These are phyloP conservation scores for Calophaca sinica DNA, from an alignment of 306 rosid species.

Conservation along the genomic window DNA sequence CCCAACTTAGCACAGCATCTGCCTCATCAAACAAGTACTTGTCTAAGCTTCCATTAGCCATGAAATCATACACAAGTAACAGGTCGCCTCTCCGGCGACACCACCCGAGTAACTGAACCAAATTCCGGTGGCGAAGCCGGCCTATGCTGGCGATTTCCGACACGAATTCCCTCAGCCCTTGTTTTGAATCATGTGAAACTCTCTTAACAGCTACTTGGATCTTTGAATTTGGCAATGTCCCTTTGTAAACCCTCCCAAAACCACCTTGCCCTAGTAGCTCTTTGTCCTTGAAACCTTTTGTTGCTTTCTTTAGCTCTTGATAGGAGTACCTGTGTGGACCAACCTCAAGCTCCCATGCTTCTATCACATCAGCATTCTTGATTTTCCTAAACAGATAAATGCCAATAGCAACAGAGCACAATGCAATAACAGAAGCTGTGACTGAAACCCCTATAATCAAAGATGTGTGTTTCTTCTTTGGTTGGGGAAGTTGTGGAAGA, in stretches of 20 bases:
- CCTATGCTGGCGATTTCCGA: constrained; percentile 88
- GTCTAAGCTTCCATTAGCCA: constrained; percentile 89
- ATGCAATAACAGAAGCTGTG: constrained; percentile 36
- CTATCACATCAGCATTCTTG: constrained; percentile 72
- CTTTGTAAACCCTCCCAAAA: constrained; percentile 82
- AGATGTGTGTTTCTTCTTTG: constrained; percentile 62
- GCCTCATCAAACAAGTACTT: constrained; percentile 66
- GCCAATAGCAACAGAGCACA: constrained; percentile 45
- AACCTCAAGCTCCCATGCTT: constrained; percentile 79
- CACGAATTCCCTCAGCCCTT: constrained; percentile 79
- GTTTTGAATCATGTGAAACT: constrained; percentile 81
- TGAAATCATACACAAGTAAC: constrained; percentile 77
- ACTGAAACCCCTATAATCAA: constrained; percentile 53
- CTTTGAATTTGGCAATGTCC: constrained; percentile 66
- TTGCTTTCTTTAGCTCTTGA: constrained; percentile 79
- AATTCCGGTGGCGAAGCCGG: constrained; percentile 78
- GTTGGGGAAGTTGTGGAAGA: constrained; percentile 68
- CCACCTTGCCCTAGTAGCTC: constrained; percentile 82
- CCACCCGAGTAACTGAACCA: constrained; percentile 84
- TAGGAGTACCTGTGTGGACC: constrained; percentile 93
- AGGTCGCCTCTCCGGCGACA: constrained; percentile 77
- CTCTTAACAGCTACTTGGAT: constrained; percentile 75
- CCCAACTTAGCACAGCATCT: constrained; percentile 64
- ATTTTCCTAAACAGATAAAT: constrained; percentile 57
- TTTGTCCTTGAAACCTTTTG: constrained; percentile 67